Evolutionary conservation across 2,329 filamentous ascomycete genomes (phyloP), one percentile per base, ranked within the genome.

Genomic region (Ascocoryne sarcoides): DNA sequence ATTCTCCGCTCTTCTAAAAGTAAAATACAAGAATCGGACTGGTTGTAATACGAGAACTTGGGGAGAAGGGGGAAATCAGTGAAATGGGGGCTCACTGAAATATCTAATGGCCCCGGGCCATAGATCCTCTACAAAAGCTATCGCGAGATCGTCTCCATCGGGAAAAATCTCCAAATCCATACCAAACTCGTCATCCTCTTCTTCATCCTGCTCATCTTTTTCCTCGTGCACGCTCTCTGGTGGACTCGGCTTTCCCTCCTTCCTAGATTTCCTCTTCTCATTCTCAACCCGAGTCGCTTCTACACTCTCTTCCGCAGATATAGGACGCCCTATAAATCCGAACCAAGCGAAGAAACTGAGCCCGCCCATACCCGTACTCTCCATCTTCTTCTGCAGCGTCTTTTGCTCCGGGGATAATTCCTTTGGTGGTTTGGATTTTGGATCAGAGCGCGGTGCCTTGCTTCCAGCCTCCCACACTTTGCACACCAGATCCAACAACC

Each of bases 291-390:
- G 74, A 17, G 60, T 63, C 5, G 79, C 82, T 46, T 72, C 66
- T 50, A 66, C 66, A 53, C 75, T 82, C 70, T 93, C 84, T 62
- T 85, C 82, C 2, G 76, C 81, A 34, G 74, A 76, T 53, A 95
- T 67, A 56, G 75, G 76, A 48, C 75, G 68, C 49, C 78, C 85
- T 47, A 72, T 76, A 67, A 81, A 95, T 39, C 82, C 85, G 61
- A 95, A 95, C 75, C 82, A 92, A 43, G 79, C 77, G 60, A 95
- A 95, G 72, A 95, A 95, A 65, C 82, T 88, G 37, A 79, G 60
- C 4, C 73, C 79, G 33, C 76, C 77, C 46, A 83, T 71, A 34
- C 75, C 74, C 12, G 72, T 79, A 50, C 64, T 56, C 41, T 72
- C 70, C 46, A 74, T 76, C 66, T 73, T 71, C 52, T 66, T 66